A percentile compares a stretch with the other conserved stretches of the same genome.
These are phyloP conservation scores for Phytophthora cactorum DNA, from an alignment of 352 stramenopile species.

Conservation along the genomic window DNA sequence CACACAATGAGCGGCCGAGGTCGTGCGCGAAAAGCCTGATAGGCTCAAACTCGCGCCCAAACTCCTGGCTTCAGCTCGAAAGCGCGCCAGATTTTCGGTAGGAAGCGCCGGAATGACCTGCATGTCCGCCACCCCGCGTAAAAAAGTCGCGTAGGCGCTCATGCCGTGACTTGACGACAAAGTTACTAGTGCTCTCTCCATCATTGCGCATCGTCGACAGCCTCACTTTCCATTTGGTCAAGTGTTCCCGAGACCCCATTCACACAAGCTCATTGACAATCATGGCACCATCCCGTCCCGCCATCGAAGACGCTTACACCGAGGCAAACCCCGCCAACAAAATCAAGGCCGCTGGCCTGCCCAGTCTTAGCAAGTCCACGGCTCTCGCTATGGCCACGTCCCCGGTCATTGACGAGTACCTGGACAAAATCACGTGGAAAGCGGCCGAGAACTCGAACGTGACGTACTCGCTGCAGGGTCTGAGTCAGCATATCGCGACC, in stretches of 20 bases:
- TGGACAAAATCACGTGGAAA: constrained; percentile 42
- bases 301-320: constrained; percentile 18
- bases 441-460: constrained; percentile 41
- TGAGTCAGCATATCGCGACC: constrained; percentile 40
- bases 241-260: constrained; percentile 15
- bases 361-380: constrained; percentile 25
- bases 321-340: constrained; percentile 11
- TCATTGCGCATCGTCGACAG: background rate
- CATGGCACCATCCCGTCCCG: constrained; percentile 27
- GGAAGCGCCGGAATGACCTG: background rate
- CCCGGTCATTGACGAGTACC: constrained; percentile 37
- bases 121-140: constrained; percentile 24
- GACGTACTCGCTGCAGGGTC: constrained; percentile 38
- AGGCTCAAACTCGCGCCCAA: background rate
- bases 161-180: constrained; percentile 10
- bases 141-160: constrained; percentile 18
- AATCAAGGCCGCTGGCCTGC: constrained; percentile 15
- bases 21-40: constrained; percentile 6
- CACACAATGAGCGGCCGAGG: background rate
- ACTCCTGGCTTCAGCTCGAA: constrained; percentile 5
- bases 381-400: constrained; percentile 20
- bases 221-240: constrained; percentile 24
- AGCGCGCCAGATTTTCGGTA: constrained; percentile 20
- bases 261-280: background rate
- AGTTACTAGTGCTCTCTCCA: too few species aligned